Evolutionary conservation across 352 stramenopile species (phyloP).

Genomic region (Globisporangium megalacanthum): DNA sequence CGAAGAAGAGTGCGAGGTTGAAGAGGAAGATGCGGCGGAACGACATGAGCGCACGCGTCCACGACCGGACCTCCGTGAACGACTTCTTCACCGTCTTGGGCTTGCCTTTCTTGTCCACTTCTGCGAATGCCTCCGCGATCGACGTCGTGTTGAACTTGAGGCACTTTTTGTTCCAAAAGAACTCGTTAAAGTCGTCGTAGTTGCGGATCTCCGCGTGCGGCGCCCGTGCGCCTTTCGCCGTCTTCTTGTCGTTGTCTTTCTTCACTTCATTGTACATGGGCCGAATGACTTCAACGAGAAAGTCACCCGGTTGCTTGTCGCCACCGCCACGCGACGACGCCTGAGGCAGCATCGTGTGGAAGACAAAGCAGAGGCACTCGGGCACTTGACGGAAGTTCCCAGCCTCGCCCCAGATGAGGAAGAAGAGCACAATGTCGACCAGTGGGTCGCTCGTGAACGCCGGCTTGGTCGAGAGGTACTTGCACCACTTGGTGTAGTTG

Average conservation of each 20-base stretch:
- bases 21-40: constrained; percentile 84
- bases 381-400: constrained; percentile 81
- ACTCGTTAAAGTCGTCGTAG: constrained; percentile 89
- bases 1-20: constrained; percentile 71
- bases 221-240: constrained; percentile 61
- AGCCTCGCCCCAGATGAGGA: constrained; percentile 82
- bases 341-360: constrained; percentile 71
- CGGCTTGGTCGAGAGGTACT: constrained; percentile 79
- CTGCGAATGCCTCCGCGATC: constrained; percentile 64
- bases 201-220: constrained; percentile 75
- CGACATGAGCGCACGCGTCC: constrained; percentile 65
- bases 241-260: constrained; percentile 88
- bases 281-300: constrained; percentile 69
- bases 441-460: constrained; percentile 72
- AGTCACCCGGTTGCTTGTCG: constrained; percentile 60
- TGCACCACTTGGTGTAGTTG: constrained; percentile 89
- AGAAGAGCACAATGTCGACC: constrained; percentile 78
- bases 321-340: constrained; percentile 41
- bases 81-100: constrained; percentile 83
- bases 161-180: constrained; percentile 86
- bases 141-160: constrained; percentile 66
- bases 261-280: constrained; percentile 81
- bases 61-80: constrained; percentile 77
- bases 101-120: constrained; percentile 76
- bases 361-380: constrained; percentile 74